Evolutionary conservation across 2,329 filamentous ascomycete genomes (phyloP), one percentile per base, ranked within the genome.

Genomic region (Fusarium proliferatum): DNA sequence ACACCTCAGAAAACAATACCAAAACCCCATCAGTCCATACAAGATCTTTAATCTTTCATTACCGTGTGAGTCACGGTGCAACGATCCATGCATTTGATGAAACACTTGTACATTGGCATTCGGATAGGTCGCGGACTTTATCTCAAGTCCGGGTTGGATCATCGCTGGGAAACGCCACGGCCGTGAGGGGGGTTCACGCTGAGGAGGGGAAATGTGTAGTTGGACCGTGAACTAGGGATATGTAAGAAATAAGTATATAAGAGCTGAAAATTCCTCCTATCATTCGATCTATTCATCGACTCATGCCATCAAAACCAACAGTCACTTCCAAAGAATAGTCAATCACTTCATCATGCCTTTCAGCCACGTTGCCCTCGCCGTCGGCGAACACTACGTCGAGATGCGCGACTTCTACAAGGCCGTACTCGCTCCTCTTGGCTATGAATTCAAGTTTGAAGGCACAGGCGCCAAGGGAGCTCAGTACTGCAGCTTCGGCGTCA

Each of bases 321-420:
- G 6, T 30, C 13, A 28, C 23, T 19, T 38, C 6, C 30, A 30
- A 12, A 21, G 4, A 34, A 45, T 9, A 33, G 28, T n/a, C 42
- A 43, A 46, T 38, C n/a, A 42, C 41, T 46, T 16, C 61, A 72
- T n/a, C 23, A 77, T 77, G 76, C 60, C 61, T 39, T 57, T 79
- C 53, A 43, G 53, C 12, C 77, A 79, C 65, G 45, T 79, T 33
- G 69, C 67, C 34, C 68, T 79, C 53, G 61, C 77, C 26, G 70
- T 73, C 34, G 77, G 77, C 45, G 64, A 77, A 13, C 67, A 78
- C 73, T 79, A 74, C 64, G 56, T 36, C 43, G 71, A 72, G 46
- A 79, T 79, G 77, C 76, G 77, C 1, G 75, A 79, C 71, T 79
- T 79, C 39, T 79, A 79, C 70, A 75, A 72, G 38, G 74, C 77